These are phyloP conservation scores for Sporothrix schenckii DNA, from an alignment of 2,329 filamentous ascomycete species.

Conservation along the genomic window DNA sequence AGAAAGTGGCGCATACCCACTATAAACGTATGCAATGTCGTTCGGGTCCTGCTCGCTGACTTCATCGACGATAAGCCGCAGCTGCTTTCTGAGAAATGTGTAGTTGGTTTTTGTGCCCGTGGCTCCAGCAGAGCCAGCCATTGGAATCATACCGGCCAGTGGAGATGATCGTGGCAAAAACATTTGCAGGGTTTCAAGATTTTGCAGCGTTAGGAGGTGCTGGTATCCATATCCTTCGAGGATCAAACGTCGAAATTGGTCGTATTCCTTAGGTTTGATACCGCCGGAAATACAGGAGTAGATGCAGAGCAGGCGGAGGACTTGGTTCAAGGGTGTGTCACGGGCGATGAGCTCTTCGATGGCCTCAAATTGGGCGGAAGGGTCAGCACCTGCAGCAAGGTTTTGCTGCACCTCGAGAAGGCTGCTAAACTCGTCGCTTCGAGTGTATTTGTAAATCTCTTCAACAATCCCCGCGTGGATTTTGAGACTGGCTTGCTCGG, in stretches of 20 bases:
- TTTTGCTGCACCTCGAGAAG: slow-evolving; percentile 94
- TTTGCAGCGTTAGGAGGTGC: slow-evolving; percentile 85
- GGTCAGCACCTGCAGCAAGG: slow-evolving; percentile 85
- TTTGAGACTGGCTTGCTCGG: slow-evolving; percentile 90
- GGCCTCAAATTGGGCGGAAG: slow-evolving; percentile 82
- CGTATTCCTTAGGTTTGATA: slow-evolving; percentile 83
- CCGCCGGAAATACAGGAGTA: slow-evolving; percentile 90
- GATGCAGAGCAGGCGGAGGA: slow-evolving; percentile 83
- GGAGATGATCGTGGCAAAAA: slow-evolving; percentile 77
- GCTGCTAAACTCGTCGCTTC: slow-evolving; percentile 84
- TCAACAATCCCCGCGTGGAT: slow-evolving; percentile 90
- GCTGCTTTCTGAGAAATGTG: slow-evolving; percentile 78
- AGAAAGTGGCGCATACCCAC: slow-evolving; percentile 91
- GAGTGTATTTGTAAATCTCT: slow-evolving; percentile 91
- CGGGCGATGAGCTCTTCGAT: slow-evolving; percentile 95
- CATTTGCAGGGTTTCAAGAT: slow-evolving; percentile 85
- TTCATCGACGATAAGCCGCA: slow-evolving; percentile 91
- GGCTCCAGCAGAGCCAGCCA: slow-evolving; percentile 60
- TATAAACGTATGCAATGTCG: slow-evolving; percentile 97
- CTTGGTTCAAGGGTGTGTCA: slow-evolving; percentile 75
- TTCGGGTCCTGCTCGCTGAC: slow-evolving; percentile 93
- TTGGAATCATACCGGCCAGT: slow-evolving; percentile 78
- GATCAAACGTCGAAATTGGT: slow-evolving; percentile 83
- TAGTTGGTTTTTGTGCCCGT: slow-evolving; percentile 83
- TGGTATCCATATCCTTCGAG: slow-evolving; percentile 94